Evolutionary conservation across 257 asterid species (phyloP), one percentile per base, ranked within the genome.

Genomic region (Solanum peruvianum): DNA sequence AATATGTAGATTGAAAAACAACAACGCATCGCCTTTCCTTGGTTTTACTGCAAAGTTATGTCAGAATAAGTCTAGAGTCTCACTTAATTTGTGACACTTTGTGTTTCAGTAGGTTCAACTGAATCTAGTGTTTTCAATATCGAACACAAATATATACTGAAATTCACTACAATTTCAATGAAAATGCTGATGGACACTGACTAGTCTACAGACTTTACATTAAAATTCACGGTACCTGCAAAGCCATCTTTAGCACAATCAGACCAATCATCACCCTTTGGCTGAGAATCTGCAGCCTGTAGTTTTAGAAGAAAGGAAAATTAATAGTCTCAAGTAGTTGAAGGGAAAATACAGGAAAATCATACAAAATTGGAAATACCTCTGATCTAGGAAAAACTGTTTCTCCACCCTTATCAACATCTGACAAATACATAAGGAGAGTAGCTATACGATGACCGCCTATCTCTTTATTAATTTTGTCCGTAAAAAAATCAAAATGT

Each of bases 401-500:
- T 90, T 97, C 99, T 47, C 99, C 99, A 15, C 98, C 99, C 90
- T 91, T 90, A 60, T 87, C 91, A 60, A 96, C 96, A 42, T 94
- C 78, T 3, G 98, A 94, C 78, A 95, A 92, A 89, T 97, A 96
- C 98, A 94, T 94, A 73, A 97, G 98, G 85, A 97, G 98, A 3
- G 99, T 96, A 78, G 99, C 99, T 77, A 97, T 87, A 25, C 98
- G 92, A 87, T 97, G 97, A 73, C 99, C 98, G 21, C 99, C 98
- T 82, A 91, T 70, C 92, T 91, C 91, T 87, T 87, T 98, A 93
- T 97, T 95, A 89, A 89, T 90, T 89, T 91, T 88, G 91, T 95
- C 99, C 25, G 86, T 94, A 88, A 96, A 96, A 90, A 29, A 96
- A 91, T 97, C 98, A 83, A 85, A 93, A 93, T 95, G 99, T 47